A percentile compares a stretch with the other conserved stretches of the same genome.
phyloP scores from a whole-genome alignment of 352 stramenopile species.

The Blastocystis sp. region DNA sequence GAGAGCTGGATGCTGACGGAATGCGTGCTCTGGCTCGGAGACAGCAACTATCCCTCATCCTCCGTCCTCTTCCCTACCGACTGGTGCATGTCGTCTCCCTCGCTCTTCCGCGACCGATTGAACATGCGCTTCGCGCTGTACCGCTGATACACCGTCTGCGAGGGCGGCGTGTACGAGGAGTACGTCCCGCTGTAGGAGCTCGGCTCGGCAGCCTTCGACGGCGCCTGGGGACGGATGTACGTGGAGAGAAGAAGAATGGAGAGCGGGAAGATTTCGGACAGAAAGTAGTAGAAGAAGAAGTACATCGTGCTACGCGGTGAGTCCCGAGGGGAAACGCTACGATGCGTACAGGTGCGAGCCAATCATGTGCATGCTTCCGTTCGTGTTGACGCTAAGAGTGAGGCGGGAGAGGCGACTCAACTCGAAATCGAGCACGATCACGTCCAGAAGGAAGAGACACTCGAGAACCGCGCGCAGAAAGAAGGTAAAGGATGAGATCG shows the following conservation, averaged over 20 bases:
- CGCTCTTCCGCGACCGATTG: not conserved
- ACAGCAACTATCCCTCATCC: constrained; percentile 6
- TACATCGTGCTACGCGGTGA: constrained; percentile 27
- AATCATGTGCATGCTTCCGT: constrained; percentile 54
- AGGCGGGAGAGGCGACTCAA: not conserved
- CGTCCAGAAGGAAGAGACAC: constrained; percentile 10
- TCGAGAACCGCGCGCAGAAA: constrained; percentile 16
- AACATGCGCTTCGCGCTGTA: not conserved
- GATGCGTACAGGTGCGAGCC: constrained; percentile 49
- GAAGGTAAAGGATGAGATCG: constrained; percentile 40
- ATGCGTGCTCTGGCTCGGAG: not conserved
- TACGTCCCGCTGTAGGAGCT: not conserved
- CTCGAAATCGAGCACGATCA: constrained; percentile 52
- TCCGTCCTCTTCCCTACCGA: not conserved
- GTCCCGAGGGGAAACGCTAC: not conserved
- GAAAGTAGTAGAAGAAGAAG: constrained; percentile 64
- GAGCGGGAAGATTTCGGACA: constrained; percentile 38
- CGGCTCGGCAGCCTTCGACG: not conserved
- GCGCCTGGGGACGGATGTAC: constrained; percentile 9
- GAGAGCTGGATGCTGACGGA: constrained; percentile 39
- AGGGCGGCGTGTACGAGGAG: not conserved
- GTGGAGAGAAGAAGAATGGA: constrained; percentile 57
- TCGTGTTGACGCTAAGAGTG: not conserved
- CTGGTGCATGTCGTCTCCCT: not conserved
- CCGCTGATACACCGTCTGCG: not conserved